Evolutionary conservation across 805 yeast species (phyloP), one percentile per base, ranked within the genome.

Genomic region (Yamadazyma nakazawae): DNA sequence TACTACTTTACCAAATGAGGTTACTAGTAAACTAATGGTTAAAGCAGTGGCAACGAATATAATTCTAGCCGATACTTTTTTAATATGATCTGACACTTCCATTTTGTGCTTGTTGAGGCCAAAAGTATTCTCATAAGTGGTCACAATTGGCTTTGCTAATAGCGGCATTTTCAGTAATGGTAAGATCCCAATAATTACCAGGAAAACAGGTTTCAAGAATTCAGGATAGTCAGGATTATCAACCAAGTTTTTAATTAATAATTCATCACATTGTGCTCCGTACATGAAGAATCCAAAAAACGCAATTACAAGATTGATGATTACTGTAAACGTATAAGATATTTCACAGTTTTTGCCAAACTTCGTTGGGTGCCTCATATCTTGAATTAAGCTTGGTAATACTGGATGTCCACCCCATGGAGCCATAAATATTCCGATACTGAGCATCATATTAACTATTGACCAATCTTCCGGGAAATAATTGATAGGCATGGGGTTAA

Each of bases 371-470:
- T 77, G 82, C 57, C 81, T 74, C 86, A 85, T 86, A 60, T 85
- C 94, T 34, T 78, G 68, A 60, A 80, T 82, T 37, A 85, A 66
- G 55, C 84, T 87, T 2, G 92, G 92, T 54, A 84, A 84, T 6
- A 86, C 83, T 1, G 89, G 88, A 60, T 85, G 92, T 2, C 94
- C 94, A 47, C 92, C 92, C 81, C 88, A 85, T 11, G 90, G 89
- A 3, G 91, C 89, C 75, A 85, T 77, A 48, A 82, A 74, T 25
- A 85, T 72, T 2, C 92, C 92, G 46, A 84, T 65, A 8, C 85
- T 75, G 31, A 80, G 63, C 9, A 79, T 58, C 9, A 82, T 53
- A 42, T 70, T 68, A 14, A 25, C 9, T 13, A 42, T 8, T 5
- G 63, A 55, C 24, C 60, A 38, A 16, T 60, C 49, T 11, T 52